Evolutionary conservation across 345 rosid species (phyloP).

Genomic region (Aethionema arabicum): DNA sequence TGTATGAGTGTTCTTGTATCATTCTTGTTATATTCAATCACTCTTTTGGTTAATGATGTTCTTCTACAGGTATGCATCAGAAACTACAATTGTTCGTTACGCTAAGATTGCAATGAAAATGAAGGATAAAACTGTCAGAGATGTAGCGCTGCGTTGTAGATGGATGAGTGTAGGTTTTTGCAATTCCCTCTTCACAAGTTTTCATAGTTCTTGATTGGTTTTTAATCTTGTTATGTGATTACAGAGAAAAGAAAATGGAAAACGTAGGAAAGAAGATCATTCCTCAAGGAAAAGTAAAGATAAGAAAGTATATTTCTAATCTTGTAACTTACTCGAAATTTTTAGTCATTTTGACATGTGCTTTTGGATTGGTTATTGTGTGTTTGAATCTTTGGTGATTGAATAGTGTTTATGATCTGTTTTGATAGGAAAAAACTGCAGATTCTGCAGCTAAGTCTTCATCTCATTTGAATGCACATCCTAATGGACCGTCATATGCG

Average conservation of each 20-base stretch:
- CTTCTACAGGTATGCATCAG: conserved; percentile 57
- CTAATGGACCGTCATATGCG: conserved; percentile 65
- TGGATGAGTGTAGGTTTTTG: conserved; percentile 72
- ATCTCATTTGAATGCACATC: conserved; percentile 58
- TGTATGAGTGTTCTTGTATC: not conserved
- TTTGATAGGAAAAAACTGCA: conserved; percentile 61
- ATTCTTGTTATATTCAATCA: not conserved
- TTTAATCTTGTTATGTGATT: conserved; percentile 18
- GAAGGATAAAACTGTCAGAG: conserved; percentile 76
- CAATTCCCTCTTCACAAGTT: not conserved
- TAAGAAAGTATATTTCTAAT: conserved; percentile 55
- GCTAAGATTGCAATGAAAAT: conserved; percentile 79
- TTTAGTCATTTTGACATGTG: conserved; percentile 9
- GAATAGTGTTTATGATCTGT: conserved; percentile 5
- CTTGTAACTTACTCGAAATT: conserved; percentile 2
- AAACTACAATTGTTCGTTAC: conserved; percentile 59
- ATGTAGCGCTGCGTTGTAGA: conserved; percentile 77
- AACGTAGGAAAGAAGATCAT: conserved; percentile 82
- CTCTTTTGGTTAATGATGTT: conserved; percentile 11
- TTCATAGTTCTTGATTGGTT: conserved; percentile 7
- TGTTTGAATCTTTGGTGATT: not conserved
- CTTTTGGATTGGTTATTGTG: conserved; percentile 1
- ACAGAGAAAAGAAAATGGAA: conserved; percentile 81
- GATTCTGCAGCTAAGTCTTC: conserved; percentile 68
- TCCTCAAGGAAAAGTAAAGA: conserved; percentile 76